These are phyloP conservation scores for Candida buenavistaensis DNA, from an alignment of 1,139 yeast genomes.

Conservation along the genomic window DNA sequence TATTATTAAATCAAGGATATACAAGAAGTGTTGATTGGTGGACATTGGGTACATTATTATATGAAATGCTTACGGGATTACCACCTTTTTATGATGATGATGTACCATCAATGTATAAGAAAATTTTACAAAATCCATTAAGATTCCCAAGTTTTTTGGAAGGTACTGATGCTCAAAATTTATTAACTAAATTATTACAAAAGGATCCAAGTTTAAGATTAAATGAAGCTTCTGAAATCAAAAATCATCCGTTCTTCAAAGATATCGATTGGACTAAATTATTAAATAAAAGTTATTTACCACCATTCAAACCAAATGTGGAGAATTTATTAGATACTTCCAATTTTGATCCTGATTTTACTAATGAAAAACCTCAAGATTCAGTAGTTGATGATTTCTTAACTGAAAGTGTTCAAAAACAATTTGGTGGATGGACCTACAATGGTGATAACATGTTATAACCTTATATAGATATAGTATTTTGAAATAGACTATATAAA, in stretches of 20 bases:
- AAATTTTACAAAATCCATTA: slow-evolving; percentile 84
- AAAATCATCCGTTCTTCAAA: slow-evolving; percentile 81
- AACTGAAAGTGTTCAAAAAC: slow-evolving; percentile 90
- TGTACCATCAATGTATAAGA: slow-evolving; percentile 91
- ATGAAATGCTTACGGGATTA: slow-evolving; percentile 94
- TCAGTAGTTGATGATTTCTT: slow-evolving; percentile 90
- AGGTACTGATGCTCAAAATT: slow-evolving; percentile 76
- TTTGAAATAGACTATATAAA: not conserved
- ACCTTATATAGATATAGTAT: not conserved
- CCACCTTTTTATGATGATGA: slow-evolving; percentile 97
- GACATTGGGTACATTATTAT: slow-evolving; percentile 91
- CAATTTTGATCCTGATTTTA: slow-evolving; percentile 90
- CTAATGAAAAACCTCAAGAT: slow-evolving; percentile 91
- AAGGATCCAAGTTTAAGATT: slow-evolving; percentile 84
- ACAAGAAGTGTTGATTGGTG: slow-evolving; percentile 97
- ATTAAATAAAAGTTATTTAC: slow-evolving; percentile 83
- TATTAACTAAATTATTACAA: slow-evolving; percentile 71
- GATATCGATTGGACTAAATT: slow-evolving; percentile 91
- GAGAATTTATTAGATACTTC: slow-evolving; percentile 85
- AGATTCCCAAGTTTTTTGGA: slow-evolving; percentile 89
- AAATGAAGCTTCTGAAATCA: slow-evolving; percentile 83
- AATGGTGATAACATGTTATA: slow-evolving; percentile 55
- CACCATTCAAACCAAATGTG: slow-evolving; percentile 94
- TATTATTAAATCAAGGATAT: slow-evolving; percentile 87
- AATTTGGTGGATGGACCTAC: slow-evolving; percentile 98